Evolutionary conservation across 352 stramenopile genomes (phyloP).

Genomic region (Globisporangium nodosum): DNA sequence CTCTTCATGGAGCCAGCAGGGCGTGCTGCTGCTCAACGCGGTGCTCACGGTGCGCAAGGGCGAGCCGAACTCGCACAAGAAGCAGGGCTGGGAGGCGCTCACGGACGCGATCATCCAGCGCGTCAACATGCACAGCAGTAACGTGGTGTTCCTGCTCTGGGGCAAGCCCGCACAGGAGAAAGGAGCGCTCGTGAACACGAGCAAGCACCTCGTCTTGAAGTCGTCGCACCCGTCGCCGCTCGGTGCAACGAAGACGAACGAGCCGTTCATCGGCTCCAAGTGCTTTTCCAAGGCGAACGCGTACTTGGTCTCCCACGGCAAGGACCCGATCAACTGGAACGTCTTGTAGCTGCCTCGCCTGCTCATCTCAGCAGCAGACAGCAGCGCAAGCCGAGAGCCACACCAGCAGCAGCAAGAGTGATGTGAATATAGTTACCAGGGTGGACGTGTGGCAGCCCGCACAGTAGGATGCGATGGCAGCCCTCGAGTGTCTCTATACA

Average conservation of each 20-base stretch:
- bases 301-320: slow-evolving; percentile 69
- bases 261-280: slow-evolving; percentile 94
- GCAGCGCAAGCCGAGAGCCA: too few species aligned
- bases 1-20: slow-evolving; percentile 90
- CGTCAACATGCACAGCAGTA: slow-evolving; percentile 63
- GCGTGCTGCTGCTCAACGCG: slow-evolving; percentile 98
- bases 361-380: too few species aligned
- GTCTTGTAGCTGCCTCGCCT: slow-evolving; percentile 10
- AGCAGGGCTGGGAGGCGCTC: slow-evolving; percentile 96
- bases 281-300: slow-evolving; percentile 87
- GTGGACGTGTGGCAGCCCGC: too few species aligned
- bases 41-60: slow-evolving; percentile 93
- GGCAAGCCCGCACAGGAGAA: slow-evolving; percentile 93
- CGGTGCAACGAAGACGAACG: slow-evolving; percentile 93
- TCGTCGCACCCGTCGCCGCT: slow-evolving; percentile 93
- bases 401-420: too few species aligned
- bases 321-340: slow-evolving; percentile 83
- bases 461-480: too few species aligned
- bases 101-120: slow-evolving; percentile 93
- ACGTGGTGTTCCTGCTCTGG: slow-evolving; percentile 98
- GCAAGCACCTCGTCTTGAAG: slow-evolving; percentile 82
- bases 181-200: slow-evolving; percentile 64
- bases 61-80: slow-evolving; percentile 94
- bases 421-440: too few species aligned
- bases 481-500: not conserved